Base-by-base conservation (phyloP, 495 filamentous ascomycete species). In the Letharia lupina region DNA sequence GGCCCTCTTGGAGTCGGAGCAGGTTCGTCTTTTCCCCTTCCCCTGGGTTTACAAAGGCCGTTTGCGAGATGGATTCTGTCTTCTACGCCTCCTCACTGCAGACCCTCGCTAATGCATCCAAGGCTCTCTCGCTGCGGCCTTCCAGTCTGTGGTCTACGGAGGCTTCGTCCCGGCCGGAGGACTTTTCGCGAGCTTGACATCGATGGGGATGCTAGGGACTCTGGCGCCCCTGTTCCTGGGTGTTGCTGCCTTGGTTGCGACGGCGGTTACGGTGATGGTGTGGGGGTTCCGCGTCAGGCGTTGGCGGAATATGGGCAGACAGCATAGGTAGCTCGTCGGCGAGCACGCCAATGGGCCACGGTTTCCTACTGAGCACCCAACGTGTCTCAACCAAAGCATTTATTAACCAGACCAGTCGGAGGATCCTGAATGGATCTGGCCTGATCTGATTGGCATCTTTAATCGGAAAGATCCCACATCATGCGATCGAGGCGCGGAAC, bases 151-250 rank as follows among this genome's bases (percentile, higher is more conserved):
- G 16, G 72, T 75, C 73, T 80, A 80, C 58, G 77, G 73, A 12
- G 78, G 69, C 8, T 76, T 79, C 59, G 77, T 74, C 12, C 78
- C 78, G 18, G 77, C 77, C 9, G 77, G 75, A 12, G 75, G 78
- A 2, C 75, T 79, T 40, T 79, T 79, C 65, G 77, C 78, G 12
- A 77, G 72, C 16, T 58, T 80, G 56, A 77, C 75, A 20, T 77
- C 74, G 61, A 70, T 77, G 73, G 77, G 69, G 10, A 80, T 80
- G 78, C 62, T 77, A 33, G 78, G 77, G 35, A 64, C 62, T 47
- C 23, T 68, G 70, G 16, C 62, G 63, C 52, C 10, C 0, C 20
- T 54, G 13, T 4, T 7, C 10, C 13, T 41, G 3, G 47, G 33
- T 7, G 7, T 63, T 62, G 66, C 69, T 33, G 64, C 23, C 61